Percentiles rank a stretch among this genome's conserved stretches.
These are phyloP conservation scores for Spongiforma sp. DNA, from an alignment of 1,284 basidiomycete species.

Conservation along the genomic window DNA sequence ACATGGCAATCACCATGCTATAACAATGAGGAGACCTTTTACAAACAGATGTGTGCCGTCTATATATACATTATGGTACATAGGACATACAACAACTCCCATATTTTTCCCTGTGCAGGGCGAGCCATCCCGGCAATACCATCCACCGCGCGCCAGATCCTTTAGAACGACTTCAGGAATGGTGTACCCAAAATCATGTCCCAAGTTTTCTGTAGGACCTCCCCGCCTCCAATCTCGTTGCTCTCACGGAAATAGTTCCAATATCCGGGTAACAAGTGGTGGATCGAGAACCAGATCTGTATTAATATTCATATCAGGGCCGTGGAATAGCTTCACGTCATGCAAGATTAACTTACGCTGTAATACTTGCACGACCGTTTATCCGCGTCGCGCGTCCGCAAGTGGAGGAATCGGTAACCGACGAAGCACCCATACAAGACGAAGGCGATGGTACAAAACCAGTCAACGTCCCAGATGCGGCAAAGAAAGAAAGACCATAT, in stretches of 20 bases:
- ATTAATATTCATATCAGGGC: neutral
- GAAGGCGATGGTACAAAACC: slow-evolving; percentile 26
- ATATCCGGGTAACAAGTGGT: slow-evolving; percentile 38
- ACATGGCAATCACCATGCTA: no score
- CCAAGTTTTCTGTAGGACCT: slow-evolving; percentile 32
- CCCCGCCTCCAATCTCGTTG: slow-evolving; percentile 14
- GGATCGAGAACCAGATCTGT: slow-evolving; percentile 39
- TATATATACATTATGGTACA: no score
- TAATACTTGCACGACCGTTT: slow-evolving; percentile 39
- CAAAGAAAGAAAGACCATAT: slow-evolving; percentile 30
- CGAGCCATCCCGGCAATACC: no score
- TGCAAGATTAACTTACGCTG: slow-evolving; percentile 32
- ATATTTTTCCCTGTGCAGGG: no score
- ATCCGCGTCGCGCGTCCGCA: slow-evolving; percentile 30
- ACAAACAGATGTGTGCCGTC: no score
- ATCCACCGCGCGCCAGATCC: neutral
- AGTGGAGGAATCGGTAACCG: slow-evolving; percentile 32
- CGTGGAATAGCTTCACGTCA: neutral
- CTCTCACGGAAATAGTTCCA: slow-evolving; percentile 37
- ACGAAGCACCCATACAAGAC: slow-evolving; percentile 34
- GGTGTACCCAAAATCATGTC: slow-evolving; percentile 20
- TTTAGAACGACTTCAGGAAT: slow-evolving; percentile 19
- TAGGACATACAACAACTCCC: no score
- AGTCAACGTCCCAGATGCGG: slow-evolving; percentile 33
- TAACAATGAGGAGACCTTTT: no score